Evolutionary conservation across 2,329 filamentous ascomycete species (phyloP).

Genomic region (Fusarium mexicanum): DNA sequence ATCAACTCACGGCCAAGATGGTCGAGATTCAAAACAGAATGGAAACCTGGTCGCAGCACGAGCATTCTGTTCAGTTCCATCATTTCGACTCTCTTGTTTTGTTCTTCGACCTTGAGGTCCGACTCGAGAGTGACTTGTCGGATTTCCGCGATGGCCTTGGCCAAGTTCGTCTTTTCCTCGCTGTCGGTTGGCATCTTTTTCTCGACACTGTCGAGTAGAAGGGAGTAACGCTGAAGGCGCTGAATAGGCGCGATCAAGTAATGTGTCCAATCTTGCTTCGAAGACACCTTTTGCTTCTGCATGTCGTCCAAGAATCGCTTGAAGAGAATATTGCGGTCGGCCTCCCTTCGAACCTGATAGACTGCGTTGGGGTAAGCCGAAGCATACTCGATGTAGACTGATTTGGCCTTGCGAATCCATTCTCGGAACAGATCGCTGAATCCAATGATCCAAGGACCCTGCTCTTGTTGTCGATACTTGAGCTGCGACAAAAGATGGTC

Average conservation of each 20-base stretch:
- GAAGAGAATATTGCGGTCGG: constrained; percentile 86
- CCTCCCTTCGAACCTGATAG: constrained; percentile 84
- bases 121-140: constrained; percentile 89
- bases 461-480: constrained; percentile 96
- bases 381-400: constrained; percentile 91
- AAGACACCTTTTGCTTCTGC: constrained; percentile 79
- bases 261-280: constrained; percentile 90
- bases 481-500: constrained; percentile 91
- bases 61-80: constrained; percentile 86
- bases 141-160: constrained; percentile 89
- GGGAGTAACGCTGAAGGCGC: constrained; percentile 86
- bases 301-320: constrained; percentile 84
- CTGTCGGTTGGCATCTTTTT: constrained; percentile 85
- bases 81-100: constrained; percentile 89
- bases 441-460: constrained; percentile 91
- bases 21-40: constrained; percentile 88
- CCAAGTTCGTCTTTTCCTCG: constrained; percentile 88
- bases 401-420: constrained; percentile 94
- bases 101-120: constrained; percentile 90
- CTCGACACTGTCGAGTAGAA: constrained; percentile 83
- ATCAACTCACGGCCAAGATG: constrained; percentile 94
- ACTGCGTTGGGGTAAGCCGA: constrained; percentile 85
- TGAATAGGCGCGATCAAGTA: constrained; percentile 95
- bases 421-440: constrained; percentile 98
- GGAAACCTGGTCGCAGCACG: constrained; percentile 86